Evolutionary conservation across 1,284 basidiomycete genomes (phyloP), one percentile per base, ranked within the genome.

Genomic region (Ustilago bromivora): DNA sequence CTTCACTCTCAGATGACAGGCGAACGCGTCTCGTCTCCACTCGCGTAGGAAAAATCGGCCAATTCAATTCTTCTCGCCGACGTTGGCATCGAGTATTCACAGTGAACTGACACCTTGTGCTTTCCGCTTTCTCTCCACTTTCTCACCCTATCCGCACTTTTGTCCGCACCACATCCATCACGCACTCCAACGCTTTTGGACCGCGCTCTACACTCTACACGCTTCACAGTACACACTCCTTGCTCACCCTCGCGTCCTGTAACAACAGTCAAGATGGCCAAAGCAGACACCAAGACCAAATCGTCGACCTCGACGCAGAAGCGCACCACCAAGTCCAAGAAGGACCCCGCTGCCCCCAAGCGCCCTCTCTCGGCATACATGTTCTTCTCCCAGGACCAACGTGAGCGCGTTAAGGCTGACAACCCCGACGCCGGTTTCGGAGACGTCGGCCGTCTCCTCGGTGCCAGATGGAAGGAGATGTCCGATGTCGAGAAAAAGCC

Each of bases 331-430:
- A 81, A 81, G 77, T 63, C 80, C 78, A 83, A 83, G 86, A 88
- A 88, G 85, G 88, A 93, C 87, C 90, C 91, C 73, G 92, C 92
- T 85, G 92, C 92, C 11, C 94, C 94, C 68, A 96, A 96, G 88
- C 91, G 94, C 61, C 92, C 94, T 2, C 90, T 97, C 61, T 96
- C 95, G 59, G 95, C 95, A 62, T 98, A 97, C 89, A 97, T 98
- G 95, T 96, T 96, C 92, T 98, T 98, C 90, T 92, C 91, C 84
- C 94, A 95, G 87, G 95, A 96, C 88, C 93, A 93, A 92, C 91
- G 95, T 86, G 93, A 96, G 88, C 91, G 92, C 85, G 93, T 98
- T 90, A 96, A 96, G 91, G 85, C 90, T 66, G 96, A 96, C 89
- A 97, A 98, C 89, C 94, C 95, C 64, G 94, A 95, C 71, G 95